A percentile compares a stretch with the other conserved stretches of the same genome.
phyloP scores from a whole-genome alignment of 345 rosid species.

The Eucalyptus curtisii region DNA sequence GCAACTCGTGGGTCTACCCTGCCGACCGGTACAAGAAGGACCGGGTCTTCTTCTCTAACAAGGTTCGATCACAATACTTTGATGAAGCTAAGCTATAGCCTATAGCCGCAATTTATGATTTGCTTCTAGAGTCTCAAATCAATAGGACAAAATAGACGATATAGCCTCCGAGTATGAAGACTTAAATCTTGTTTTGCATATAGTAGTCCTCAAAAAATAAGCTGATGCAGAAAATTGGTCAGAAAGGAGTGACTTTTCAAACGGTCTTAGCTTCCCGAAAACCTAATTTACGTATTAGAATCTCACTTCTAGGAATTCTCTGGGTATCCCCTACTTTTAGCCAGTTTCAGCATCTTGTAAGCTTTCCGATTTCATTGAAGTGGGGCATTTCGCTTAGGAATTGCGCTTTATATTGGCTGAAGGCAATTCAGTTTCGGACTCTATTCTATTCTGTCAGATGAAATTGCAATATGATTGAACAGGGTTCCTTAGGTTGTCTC shows the following conservation, averaged over 20 bases:
- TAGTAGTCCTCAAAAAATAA: too few relatives aligned
- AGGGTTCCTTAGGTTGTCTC: not conserved
- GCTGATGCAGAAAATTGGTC: not conserved
- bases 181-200: not conserved
- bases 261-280: not conserved
- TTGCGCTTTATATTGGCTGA: not conserved
- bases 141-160: not conserved
- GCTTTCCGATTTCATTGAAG: not conserved
- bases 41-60: not conserved
- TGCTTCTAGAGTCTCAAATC: not conserved
- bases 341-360: not conserved
- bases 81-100: not conserved
- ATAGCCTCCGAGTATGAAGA: not conserved
- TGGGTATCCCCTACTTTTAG: not conserved
- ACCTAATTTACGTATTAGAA: not conserved
- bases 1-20: slow-evolving; percentile 45
- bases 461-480: not conserved
- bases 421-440: not conserved
- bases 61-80: not conserved
- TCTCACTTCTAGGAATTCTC: not conserved
- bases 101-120: not conserved
- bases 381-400: not conserved
- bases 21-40: slow-evolving; percentile 7
- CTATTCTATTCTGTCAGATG: not conserved
- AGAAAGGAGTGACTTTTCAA: not conserved